phyloP scores from a whole-genome alignment of 2,329 filamentous ascomycete genomes.

The Monosporascus ibericus region DNA sequence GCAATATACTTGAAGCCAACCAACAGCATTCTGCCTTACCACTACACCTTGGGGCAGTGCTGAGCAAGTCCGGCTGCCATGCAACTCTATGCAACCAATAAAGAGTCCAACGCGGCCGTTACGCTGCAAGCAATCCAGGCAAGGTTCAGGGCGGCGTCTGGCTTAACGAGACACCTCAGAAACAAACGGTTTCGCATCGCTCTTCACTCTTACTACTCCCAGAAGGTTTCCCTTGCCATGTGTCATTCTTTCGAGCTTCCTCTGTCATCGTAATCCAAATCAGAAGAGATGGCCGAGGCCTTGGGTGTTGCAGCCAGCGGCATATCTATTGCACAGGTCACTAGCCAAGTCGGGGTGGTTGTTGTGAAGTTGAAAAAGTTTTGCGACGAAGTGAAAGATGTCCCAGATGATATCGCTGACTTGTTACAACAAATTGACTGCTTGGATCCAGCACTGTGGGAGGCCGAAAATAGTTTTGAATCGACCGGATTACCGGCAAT shows the following conservation, averaged over 20 bases:
- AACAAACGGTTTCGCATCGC: too few species aligned
- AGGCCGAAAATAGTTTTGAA: slow-evolving; percentile 10
- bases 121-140: too few species aligned
- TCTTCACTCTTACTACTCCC: too few species aligned
- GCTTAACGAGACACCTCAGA: too few species aligned
- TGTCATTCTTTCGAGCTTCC: not conserved
- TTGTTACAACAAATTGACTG: slow-evolving; percentile 21
- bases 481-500: slow-evolving; percentile 3
- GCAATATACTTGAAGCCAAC: too few species aligned
- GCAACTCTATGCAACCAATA: too few species aligned
- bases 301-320: slow-evolving; percentile 18
- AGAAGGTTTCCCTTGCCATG: too few species aligned
- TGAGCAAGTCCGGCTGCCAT: too few species aligned
- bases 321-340: slow-evolving; percentile 18
- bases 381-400: slow-evolving; percentile 19
- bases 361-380: slow-evolving; percentile 19
- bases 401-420: slow-evolving; percentile 17
- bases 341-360: slow-evolving; percentile 12
- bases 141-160: too few species aligned
- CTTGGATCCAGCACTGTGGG: slow-evolving; percentile 16
- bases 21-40: too few species aligned
- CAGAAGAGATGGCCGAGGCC: slow-evolving; percentile 17
- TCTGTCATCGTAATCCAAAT: not conserved
- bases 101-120: too few species aligned
- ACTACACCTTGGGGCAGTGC: too few species aligned